Evolutionary conservation across 441 rosid species (phyloP), one percentile per base, ranked within the genome.

Genomic region (Biscutella laevigata): DNA sequence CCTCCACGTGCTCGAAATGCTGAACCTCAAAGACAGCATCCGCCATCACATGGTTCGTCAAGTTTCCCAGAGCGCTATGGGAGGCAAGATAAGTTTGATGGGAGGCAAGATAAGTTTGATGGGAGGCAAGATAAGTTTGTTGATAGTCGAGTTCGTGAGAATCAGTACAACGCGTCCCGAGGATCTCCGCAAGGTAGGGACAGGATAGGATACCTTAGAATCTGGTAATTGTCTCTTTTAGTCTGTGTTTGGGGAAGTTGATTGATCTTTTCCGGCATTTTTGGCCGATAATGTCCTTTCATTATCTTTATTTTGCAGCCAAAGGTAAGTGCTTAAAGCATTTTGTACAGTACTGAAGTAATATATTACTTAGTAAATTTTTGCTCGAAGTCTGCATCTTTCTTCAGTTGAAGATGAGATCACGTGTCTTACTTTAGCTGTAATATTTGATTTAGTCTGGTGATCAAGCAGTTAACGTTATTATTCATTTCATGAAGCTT

Each of bases 151-250:
- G 19, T 44, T 56, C 91, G 80, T 42, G 88, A 80, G 68, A 88
- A 81, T 74, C 67, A 71, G 43, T 80, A 76, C 50, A 91, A 73
- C 66, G 61, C 82, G 42, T 56, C 89, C 54, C 80, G 82, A 73
- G 79, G 71, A 80, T 85, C 95, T 68, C 95, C 96, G 62, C 96
- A 88, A 91, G 98, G 98, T 88, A 88, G 96, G 98, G 72, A 74
- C 72, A 69, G 78, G 79, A 71, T 81, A 76, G 84, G 83, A 74
- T 76, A 59, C 71, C 71, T 81, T 80, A 76, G 64, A 57, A 72
- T 69, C 76, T 71, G 77, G 80, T 82, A 71, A 71, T 70, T 71
- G 49, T 73, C 69, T 76, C 65, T 61, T 60, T 62, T 72, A 32
- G 27, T 72, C 53, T 55, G 55, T 33, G 5, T 66, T 74, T 58